A percentile compares a stretch with the other conserved stretches of the same genome.
phyloP scores from a whole-genome alignment of 495 filamentous ascomycete species.

The Penicillium alfredii region DNA sequence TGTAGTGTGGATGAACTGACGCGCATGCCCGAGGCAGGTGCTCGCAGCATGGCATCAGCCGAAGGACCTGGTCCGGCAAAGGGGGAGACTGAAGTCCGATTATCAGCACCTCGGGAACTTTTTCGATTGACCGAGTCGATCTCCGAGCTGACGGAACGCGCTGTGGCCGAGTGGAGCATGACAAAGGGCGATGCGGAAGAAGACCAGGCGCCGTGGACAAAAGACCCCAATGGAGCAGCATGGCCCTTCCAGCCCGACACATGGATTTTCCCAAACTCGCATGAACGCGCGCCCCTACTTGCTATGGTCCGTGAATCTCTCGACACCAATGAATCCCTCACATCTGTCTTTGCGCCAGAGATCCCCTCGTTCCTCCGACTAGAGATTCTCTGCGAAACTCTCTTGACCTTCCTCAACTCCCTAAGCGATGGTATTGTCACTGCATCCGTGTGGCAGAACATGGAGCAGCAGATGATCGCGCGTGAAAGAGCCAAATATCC shows the following conservation, averaged over 20 bases:
- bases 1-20: slow-evolving; percentile 78
- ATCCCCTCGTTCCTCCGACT: slow-evolving; percentile 55
- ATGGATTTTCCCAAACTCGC: slow-evolving; percentile 40
- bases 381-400: slow-evolving; percentile 60
- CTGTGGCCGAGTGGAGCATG: slow-evolving; percentile 80
- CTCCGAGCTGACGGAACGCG: slow-evolving; percentile 66
- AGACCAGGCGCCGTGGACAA: slow-evolving; percentile 48
- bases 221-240: slow-evolving; percentile 48
- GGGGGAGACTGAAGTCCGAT: slow-evolving; percentile 47
- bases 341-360: slow-evolving; percentile 52
- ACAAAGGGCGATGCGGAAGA: slow-evolving; percentile 45
- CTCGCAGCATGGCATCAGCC: slow-evolving; percentile 44
- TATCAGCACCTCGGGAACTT: slow-evolving; percentile 75
- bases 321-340: slow-evolving; percentile 58
- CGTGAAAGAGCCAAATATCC: slow-evolving; percentile 45
- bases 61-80: slow-evolving; percentile 21
- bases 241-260: slow-evolving; percentile 68
- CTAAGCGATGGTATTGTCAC: slow-evolving; percentile 73
- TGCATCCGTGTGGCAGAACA: slow-evolving; percentile 56
- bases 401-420: slow-evolving; percentile 64
- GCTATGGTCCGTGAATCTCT: slow-evolving; percentile 57
- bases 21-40: slow-evolving; percentile 69
- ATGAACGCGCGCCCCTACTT: slow-evolving; percentile 28
- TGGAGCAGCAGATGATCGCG: slow-evolving; percentile 56
- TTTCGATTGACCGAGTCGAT: slow-evolving; percentile 82